Base-by-base conservation (phyloP, 2,329 filamentous ascomycete genomes). In the Fusarium abutilonis region DNA sequence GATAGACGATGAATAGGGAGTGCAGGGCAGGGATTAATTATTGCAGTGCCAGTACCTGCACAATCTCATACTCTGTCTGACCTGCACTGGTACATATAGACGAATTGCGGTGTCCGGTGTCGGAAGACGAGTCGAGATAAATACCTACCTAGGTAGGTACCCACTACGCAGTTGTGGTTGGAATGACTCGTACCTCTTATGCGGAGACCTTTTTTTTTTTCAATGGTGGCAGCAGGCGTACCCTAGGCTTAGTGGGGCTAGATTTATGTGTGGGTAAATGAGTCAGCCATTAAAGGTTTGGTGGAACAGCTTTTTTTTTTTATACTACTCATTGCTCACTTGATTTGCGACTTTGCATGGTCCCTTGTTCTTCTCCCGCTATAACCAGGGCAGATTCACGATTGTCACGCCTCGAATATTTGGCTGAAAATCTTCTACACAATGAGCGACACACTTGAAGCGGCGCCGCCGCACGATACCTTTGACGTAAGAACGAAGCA, bases 401-500 rank as follows among this genome's bases (percentile, higher is more conserved):
- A 42, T 28, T 38, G n/a, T 52, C 39, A 39, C 39, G 38, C 51
- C 42, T 54, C 21, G 43, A 41, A 48, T 29, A 47, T 54, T 43
- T 35, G 42, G 38, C 42, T 41, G 43, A 17, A 47, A 47, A 47
- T 19, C 28, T 54, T 41, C 28, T 48, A 47, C 46, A 56, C 31
- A 47, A 60, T 60, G 56, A 28, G 45, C 47, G 35, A 49, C 31
- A 41, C 26, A 17, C 34, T 42, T 23, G 56, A 60, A 40, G 46
- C 41, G 23, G 56, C 47, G 15, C 28, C 29, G 14, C 41, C 56
- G 32, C 56, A 60, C n/a, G 38, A 42, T 29, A 52, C 41, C 46
- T 60, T 60, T 46, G 56, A 60, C 42, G 56, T 60, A 56, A 39
- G 56, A 29, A 43, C 46, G 38, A 46, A 42, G 35, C 40, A 40